Evolutionary conservation across 805 yeast genomes (phyloP).

Genomic region (Danielia oregonensis): DNA sequence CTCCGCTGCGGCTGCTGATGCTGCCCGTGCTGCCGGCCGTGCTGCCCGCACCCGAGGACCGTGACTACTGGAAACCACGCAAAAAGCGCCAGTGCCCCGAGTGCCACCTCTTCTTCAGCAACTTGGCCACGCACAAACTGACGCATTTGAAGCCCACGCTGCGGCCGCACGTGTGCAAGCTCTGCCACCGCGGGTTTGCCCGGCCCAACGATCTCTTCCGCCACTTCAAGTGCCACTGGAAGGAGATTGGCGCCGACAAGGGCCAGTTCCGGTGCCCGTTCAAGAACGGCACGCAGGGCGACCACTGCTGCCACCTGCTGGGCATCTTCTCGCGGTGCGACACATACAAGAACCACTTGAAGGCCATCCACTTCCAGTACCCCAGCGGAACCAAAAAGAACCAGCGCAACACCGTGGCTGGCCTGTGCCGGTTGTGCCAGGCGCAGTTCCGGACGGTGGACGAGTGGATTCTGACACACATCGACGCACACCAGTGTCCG

Average conservation of each 20-base stretch:
- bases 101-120: constrained; percentile 66
- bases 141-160: constrained; percentile 69
- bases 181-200: constrained; percentile 82
- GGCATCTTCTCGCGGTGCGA: constrained; percentile 89
- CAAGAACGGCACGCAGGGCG: constrained; percentile 30
- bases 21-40: neutral
- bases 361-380: constrained; percentile 84
- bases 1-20: too few species aligned
- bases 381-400: constrained; percentile 83
- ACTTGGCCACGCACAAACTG: constrained; percentile 78
- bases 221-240: constrained; percentile 83
- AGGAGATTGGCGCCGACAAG: constrained; percentile 63
- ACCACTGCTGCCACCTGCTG: constrained; percentile 66
- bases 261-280: constrained; percentile 81
- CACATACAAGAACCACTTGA: constrained; percentile 86
- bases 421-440: constrained; percentile 78
- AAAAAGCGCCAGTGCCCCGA: constrained; percentile 71
- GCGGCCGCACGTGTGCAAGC: constrained; percentile 74
- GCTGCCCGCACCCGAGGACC: constrained; percentile 10
- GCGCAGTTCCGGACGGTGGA: constrained; percentile 63
- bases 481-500: constrained; percentile 48
- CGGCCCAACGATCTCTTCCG: constrained; percentile 83
- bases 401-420: constrained; percentile 63
- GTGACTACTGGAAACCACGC: constrained; percentile 50
- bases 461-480: constrained; percentile 74